Evolutionary conservation across 345 rosid genomes (phyloP).

Genomic region (Viola odorata): DNA sequence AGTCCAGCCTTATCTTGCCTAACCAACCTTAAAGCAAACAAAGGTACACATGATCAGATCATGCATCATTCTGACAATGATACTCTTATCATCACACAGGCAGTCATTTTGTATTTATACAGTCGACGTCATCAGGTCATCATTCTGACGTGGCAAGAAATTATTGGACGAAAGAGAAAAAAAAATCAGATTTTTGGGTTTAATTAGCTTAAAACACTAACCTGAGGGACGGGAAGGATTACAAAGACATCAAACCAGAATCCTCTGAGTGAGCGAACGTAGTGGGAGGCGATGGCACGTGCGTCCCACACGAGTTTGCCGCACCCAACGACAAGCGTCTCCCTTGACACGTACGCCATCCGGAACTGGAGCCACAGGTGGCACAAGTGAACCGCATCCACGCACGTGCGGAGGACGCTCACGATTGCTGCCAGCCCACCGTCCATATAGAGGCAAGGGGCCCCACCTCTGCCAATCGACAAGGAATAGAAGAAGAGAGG

Average conservation of each 20-base stretch:
- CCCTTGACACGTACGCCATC: slow-evolving; percentile 72
- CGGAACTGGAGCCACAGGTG: slow-evolving; percentile 79
- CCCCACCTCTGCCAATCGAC: slow-evolving; percentile 47
- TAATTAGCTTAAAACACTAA: slow-evolving; percentile 3
- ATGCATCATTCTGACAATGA: neutral
- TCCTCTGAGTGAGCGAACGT: slow-evolving; percentile 58
- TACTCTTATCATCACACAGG: neutral
- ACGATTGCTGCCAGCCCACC: slow-evolving; percentile 59
- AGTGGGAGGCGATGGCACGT: slow-evolving; percentile 60
- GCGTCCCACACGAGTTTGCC: slow-evolving; percentile 97
- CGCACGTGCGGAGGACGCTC: slow-evolving; percentile 62
- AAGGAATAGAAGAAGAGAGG: slow-evolving; percentile 85
- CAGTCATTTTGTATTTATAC: too few species aligned
- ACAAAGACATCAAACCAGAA: slow-evolving; percentile 86
- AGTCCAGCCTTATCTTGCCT: too few species aligned
- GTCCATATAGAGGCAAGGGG: slow-evolving; percentile 74
- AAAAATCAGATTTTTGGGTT: neutral
- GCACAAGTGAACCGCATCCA: slow-evolving; percentile 58
- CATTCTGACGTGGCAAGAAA: neutral
- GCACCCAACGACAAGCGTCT: slow-evolving; percentile 81
- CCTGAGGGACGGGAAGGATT: slow-evolving; percentile 93
- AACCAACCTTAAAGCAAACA: neutral
- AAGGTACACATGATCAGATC: neutral
- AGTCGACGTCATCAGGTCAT: neutral
- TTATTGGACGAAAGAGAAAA: neutral